A percentile compares a stretch with the other conserved stretches of the same genome.
These are phyloP conservation scores for Trichosporon sp. DNA, from an alignment of 1,284 basidiomycete species.

Conservation along the genomic window DNA sequence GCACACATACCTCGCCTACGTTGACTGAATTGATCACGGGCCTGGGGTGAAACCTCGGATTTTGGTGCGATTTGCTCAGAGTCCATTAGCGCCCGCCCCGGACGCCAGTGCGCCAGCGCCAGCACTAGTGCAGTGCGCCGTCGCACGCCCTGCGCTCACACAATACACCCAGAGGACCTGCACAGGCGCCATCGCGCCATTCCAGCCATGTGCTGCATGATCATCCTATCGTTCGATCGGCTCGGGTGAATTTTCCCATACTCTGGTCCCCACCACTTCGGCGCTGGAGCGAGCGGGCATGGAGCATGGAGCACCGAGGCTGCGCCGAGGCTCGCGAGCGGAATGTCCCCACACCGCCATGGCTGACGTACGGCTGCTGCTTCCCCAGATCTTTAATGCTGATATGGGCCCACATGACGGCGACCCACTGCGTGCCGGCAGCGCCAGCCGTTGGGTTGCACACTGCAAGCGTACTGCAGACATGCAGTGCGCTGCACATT, in stretches of 20 bases:
- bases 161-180: too few relatives aligned
- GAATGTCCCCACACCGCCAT: neutral
- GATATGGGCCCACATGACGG: too few relatives aligned
- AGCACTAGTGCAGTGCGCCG: too few relatives aligned
- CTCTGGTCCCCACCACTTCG: neutral
- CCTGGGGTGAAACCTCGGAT: neutral
- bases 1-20: constrained; percentile 2
- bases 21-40: constrained; percentile 1
- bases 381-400: neutral
- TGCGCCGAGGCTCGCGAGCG: neutral
- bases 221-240: neutral
- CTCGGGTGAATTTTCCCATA: neutral
- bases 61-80: neutral
- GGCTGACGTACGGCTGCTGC: neutral
- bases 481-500: too few relatives aligned
- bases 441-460: too few relatives aligned
- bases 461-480: too few relatives aligned
- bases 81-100: too few relatives aligned
- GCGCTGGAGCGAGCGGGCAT: neutral
- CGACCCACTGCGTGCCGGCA: too few relatives aligned
- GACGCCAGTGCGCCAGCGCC: neutral
- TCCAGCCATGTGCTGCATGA: neutral
- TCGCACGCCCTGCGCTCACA: neutral
- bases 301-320: neutral
- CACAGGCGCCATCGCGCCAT: neutral